Base-by-base conservation (phyloP, 305 asterid species). In the Nicotiana rustica region DNA sequence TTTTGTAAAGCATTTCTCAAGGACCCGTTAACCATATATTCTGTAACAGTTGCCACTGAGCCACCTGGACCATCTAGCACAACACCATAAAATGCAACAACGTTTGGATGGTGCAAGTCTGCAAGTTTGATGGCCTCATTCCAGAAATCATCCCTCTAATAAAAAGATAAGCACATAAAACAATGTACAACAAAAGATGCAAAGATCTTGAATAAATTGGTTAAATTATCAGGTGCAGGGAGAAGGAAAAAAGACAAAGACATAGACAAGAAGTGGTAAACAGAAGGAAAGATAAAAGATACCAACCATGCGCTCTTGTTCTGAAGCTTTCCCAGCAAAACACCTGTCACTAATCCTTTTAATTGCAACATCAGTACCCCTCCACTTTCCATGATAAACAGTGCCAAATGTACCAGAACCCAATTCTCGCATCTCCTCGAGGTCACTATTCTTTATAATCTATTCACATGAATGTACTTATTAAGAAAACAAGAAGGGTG, bases 381-480 rank as follows among this genome's bases (percentile, higher is more conserved):
- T 91, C 98, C 98, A 94, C 91, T 92, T 92, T 31, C 98, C 98
- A 86, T 94, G 98, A 88, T 91, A 94, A 88, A 94, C 98, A 69
- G 98, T 94, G 84, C 98, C 98, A 86, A 94, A 94, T 64, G 98
- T 92, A 67, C 98, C 98, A 41, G 98, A 94, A 83, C 98, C 98
- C 88, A 94, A 89, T 83, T 94, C 98, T 60, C 91, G 89, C 65
- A 92, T 89, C 89, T 94, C 98, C 88, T 94, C 97, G 85, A 94
- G 89, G 88, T 94, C 97, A 81, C 78, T 88, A 81, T 94, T 94
- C 86, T 89, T 91, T 57, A 94, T 94, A 13, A 94, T 90, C 98
- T 94, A 87, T 55, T 80, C 49, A 55, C 49, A 55, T 25, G 31
- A 76, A 76, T 31, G 10, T 10, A 55, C 31, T 76, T 9, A 15